Evolutionary conservation across 306 rosid genomes (phyloP).

Genomic region (Carpinus fangiana): DNA sequence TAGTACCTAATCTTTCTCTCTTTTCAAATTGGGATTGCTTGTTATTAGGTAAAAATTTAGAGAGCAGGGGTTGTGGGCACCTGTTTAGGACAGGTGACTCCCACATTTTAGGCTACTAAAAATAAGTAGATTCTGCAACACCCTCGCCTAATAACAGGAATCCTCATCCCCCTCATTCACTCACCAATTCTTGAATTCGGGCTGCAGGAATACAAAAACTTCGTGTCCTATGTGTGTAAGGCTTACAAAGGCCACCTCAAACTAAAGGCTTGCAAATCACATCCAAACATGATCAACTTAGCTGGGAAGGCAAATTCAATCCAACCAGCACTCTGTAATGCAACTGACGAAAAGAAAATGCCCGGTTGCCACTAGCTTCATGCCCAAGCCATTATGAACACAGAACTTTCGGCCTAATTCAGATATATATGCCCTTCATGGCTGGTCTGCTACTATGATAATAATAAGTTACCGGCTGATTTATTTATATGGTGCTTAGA

Average conservation of each 20-base stretch:
- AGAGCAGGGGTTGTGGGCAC: too few species aligned
- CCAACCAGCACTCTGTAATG: not conserved
- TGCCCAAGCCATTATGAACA: not conserved
- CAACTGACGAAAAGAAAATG: not conserved
- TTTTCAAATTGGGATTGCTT: too few species aligned
- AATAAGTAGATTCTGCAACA: too few species aligned
- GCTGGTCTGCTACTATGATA: not conserved
- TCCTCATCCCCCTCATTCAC: not conserved
- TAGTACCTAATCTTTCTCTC: not conserved
- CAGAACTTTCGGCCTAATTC: not conserved
- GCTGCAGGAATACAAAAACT: conserved; percentile 30
- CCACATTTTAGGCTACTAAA: too few species aligned
- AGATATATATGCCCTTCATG: not conserved
- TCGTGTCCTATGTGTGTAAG: conserved; percentile 27
- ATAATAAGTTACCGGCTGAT: not conserved
- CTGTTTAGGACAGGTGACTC: too few species aligned
- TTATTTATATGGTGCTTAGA: not conserved
- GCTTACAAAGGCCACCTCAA: conserved; percentile 27
- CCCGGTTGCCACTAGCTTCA: not conserved
- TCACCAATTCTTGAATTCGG: not conserved
- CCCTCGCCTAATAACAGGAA: too few species aligned
- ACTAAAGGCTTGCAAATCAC: conserved; percentile 28
- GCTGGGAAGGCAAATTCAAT: not conserved
- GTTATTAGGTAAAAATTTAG: too few species aligned
- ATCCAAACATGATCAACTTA: not conserved